A percentile compares a stretch with the other conserved stretches of the same genome.
phyloP scores from a whole-genome alignment of 1,284 basidiomycete genomes.

The Ustilago crameri region DNA sequence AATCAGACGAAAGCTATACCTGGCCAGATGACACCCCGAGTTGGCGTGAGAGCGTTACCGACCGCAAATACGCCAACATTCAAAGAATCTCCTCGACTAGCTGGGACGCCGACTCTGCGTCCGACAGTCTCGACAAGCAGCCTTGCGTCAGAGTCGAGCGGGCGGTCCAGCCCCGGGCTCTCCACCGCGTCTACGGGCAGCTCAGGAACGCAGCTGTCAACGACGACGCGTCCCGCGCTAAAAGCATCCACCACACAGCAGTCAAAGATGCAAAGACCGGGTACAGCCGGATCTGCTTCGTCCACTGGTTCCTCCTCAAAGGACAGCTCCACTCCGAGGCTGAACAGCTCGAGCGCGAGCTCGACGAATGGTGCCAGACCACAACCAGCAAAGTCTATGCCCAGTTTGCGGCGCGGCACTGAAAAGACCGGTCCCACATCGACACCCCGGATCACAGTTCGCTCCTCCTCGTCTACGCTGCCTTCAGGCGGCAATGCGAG shows the following conservation, averaged over 20 bases:
- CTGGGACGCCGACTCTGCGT: conserved; percentile 14
- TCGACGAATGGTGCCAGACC: conserved; percentile 8
- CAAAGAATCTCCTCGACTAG: conserved; percentile 26
- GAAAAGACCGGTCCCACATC: conserved; percentile 24
- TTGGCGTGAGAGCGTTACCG: conserved; percentile 23
- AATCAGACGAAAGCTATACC: conserved; percentile 16
- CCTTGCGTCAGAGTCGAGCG: conserved; percentile 34
- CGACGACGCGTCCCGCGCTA: conserved; percentile 23
- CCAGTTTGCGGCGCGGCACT: conserved; percentile 30
- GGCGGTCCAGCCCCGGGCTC: conserved; percentile 39
- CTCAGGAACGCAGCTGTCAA: conserved; percentile 25
- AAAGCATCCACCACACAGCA: conserved; percentile 6
- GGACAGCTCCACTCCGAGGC: conserved; percentile 8
- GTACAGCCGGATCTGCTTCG: conserved; percentile 15
- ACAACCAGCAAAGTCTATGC: conserved; percentile 40
- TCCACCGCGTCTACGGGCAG: conserved; percentile 30
- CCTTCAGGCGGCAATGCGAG: conserved; percentile 4
- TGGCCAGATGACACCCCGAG: conserved; percentile 26
- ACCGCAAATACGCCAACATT: conserved; percentile 10
- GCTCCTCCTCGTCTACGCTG: conserved; percentile 28
- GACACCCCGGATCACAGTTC: conserved; percentile 41
- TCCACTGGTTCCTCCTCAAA: conserved; percentile 10
- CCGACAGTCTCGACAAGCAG: conserved; percentile 35
- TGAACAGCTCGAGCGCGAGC: conserved; percentile 12
- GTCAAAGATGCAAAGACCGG: conserved; percentile 17